A percentile compares a stretch with the other conserved stretches of the same genome.
These are phyloP conservation scores for Suillus subluteus DNA, from an alignment of 768 basidiomycete species.

Conservation along the genomic window DNA sequence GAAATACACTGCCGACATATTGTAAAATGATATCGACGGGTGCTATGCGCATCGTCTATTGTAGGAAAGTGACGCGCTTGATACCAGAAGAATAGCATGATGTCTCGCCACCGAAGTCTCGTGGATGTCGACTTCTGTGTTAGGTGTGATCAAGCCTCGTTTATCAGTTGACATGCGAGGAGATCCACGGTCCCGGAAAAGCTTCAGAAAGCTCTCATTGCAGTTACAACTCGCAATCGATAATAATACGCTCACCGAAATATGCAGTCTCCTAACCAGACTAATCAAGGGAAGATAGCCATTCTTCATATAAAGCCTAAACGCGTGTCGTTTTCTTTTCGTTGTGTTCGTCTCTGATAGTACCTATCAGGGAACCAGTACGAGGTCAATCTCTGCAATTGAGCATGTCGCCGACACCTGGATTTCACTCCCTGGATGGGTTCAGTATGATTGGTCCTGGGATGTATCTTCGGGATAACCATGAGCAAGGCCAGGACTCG, in stretches of 20 bases:
- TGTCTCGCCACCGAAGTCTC: not conserved
- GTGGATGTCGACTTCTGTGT: not conserved
- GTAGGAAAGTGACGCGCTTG: not conserved
- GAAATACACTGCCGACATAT: not conserved
- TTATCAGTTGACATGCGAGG: not conserved
- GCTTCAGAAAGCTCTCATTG: not conserved
- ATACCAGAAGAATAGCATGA: not conserved
- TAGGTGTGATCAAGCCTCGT: not conserved
- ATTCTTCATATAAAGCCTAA: not conserved
- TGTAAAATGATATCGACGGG: not conserved
- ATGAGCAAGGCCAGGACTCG: not conserved
- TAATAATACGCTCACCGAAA: not conserved
- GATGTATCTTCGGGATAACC: not conserved
- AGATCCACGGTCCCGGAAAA: not conserved
- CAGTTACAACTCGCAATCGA: not conserved
- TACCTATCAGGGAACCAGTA: not conserved
- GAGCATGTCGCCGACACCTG: not conserved
- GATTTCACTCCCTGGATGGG: not conserved
- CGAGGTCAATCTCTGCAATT: not conserved
- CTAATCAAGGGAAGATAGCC: not conserved
- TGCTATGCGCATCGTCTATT: not conserved
- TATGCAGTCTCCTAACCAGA: not conserved
- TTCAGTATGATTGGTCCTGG: not conserved
- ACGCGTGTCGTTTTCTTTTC: not conserved
- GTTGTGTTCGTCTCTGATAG: not conserved